These are phyloP conservation scores for Sphaerulina musiva DNA, from an alignment of 2,329 filamentous ascomycete genomes.

Conservation along the genomic window DNA sequence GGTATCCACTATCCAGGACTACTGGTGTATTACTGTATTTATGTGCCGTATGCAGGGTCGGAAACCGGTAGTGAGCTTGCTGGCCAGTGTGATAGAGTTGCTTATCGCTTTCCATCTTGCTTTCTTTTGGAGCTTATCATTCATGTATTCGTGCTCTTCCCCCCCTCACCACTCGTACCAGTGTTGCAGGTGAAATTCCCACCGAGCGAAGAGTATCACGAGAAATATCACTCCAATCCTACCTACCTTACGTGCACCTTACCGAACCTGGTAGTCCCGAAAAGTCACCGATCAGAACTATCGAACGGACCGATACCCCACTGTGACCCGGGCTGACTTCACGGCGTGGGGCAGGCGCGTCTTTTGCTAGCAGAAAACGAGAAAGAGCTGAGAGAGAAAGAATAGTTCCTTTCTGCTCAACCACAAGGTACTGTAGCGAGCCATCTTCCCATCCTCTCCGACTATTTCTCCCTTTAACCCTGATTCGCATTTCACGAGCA, in stretches of 20 bases:
- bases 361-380: slow-evolving; percentile 5
- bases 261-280: not conserved
- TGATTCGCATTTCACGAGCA: not conserved
- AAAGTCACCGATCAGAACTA: not conserved
- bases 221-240: not conserved
- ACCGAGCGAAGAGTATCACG: not conserved
- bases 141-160: too few species aligned
- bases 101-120: not conserved
- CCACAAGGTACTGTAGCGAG: too few species aligned
- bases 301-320: slow-evolving; percentile 8
- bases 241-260: not conserved
- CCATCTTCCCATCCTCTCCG: not conserved
- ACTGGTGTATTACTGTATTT: too few species aligned
- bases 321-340: slow-evolving; percentile 1
- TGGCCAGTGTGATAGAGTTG: not conserved
- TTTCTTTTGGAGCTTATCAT: not conserved
- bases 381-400: not conserved
- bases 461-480: not conserved
- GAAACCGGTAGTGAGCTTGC: not conserved
- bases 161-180: not conserved
- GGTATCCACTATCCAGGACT: too few species aligned
- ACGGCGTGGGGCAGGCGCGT: slow-evolving; percentile 4
- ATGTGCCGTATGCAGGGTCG: not conserved
- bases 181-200: not conserved
- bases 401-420: not conserved